These are phyloP conservation scores for Phyllosticta paracitricarpa DNA, from an alignment of 2,329 filamentous ascomycete species.

Conservation along the genomic window DNA sequence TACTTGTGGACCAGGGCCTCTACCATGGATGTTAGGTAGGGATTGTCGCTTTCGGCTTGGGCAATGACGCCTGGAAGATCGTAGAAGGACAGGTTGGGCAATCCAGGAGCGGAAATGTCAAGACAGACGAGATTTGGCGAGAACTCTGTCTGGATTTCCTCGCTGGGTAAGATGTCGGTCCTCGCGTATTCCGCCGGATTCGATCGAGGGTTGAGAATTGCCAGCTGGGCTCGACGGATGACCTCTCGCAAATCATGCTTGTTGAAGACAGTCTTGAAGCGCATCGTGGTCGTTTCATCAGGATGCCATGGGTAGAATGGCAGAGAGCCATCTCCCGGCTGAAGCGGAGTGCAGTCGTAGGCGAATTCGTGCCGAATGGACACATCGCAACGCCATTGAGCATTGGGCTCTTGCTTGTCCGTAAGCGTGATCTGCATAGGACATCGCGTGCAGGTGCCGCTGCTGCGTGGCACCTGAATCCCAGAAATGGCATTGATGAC, in stretches of 20 bases:
- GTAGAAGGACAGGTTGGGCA: constrained; percentile 71
- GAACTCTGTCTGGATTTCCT: constrained; percentile 50
- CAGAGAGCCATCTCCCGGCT: constrained; percentile 19
- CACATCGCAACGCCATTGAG: constrained; percentile 57
- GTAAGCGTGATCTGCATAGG: constrained; percentile 70
- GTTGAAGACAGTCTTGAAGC: constrained; percentile 55
- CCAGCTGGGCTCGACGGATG: constrained; percentile 65
- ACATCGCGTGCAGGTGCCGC: constrained; percentile 69
- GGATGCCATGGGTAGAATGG: constrained; percentile 57
- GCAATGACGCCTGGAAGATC: constrained; percentile 78
- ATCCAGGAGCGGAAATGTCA: constrained; percentile 54
- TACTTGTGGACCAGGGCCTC: constrained; percentile 61
- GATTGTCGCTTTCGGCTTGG: constrained; percentile 44
- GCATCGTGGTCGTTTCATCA: constrained; percentile 33
- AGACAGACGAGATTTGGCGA: constrained; percentile 73
- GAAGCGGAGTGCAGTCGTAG: constrained; percentile 28
- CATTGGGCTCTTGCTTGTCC: constrained; percentile 34
- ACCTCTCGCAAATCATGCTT: constrained; percentile 56
- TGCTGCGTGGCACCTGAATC: constrained; percentile 60
- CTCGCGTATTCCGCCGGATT: constrained; percentile 34
- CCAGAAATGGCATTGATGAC: constrained; percentile 42
- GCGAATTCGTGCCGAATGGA: constrained; percentile 56
- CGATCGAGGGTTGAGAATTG: constrained; percentile 58
- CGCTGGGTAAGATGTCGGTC: not conserved
- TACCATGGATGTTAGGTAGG: constrained; percentile 58